Conservation (phyloP, 306 rosid genomes). For the Sechiopsis laciniata region DNA sequence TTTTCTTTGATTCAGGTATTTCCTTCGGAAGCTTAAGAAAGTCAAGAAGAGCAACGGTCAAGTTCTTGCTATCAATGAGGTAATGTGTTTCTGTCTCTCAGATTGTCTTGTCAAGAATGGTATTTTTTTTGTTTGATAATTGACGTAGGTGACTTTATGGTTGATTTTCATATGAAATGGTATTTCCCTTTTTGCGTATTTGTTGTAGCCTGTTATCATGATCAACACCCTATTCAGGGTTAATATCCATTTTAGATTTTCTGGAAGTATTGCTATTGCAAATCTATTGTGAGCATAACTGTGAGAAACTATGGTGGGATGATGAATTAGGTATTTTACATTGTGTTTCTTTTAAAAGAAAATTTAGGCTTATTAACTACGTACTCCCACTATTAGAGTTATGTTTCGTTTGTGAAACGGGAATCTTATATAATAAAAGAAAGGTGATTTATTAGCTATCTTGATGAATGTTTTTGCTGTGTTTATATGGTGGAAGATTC, state of each 20-base stretch:
- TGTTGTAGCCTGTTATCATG: not conserved
- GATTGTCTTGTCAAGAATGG: not conserved
- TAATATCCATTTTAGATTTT: not conserved
- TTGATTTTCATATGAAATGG: no score
- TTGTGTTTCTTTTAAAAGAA: not conserved
- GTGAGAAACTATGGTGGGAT: not conserved
- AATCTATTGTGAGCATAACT: not conserved
- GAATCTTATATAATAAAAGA: not conserved
- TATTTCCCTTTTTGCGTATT: not conserved
- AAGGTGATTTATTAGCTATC: not conserved
- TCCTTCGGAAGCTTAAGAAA: conserved; percentile 75
- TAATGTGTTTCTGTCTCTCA: not conserved
- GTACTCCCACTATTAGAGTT: not conserved
- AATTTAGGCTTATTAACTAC: no score
- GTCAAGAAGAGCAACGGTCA: conserved; percentile 95
- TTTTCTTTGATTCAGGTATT: conserved; percentile 47
- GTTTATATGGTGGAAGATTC: not conserved
- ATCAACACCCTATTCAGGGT: not conserved
- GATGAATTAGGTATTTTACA: not conserved
- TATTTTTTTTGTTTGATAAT: no score
- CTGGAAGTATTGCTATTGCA: not conserved
- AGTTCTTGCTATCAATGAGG: conserved; percentile 62
- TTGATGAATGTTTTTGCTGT: not conserved
- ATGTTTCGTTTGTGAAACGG: not conserved
- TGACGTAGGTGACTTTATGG: no score